Evolutionary conservation across 345 rosid genomes (phyloP).

Genomic region (Geranium brycei): DNA sequence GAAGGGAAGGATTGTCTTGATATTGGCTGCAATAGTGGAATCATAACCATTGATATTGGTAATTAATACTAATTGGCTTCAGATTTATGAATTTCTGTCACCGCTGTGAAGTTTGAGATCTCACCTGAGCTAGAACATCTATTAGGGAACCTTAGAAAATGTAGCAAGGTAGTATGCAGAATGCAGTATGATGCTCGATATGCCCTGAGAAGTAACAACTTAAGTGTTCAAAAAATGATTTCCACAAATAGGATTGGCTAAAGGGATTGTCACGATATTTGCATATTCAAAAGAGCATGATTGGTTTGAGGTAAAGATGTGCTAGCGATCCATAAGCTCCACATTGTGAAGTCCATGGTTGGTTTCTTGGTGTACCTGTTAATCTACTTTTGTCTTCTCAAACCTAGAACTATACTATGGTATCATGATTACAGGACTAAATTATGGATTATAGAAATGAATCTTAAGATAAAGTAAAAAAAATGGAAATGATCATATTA

Average conservation of each 20-base stretch:
- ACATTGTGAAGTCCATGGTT: not conserved
- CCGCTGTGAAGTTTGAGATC: not conserved
- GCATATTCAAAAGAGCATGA: not conserved
- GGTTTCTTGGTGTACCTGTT: not conserved
- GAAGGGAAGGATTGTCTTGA: constrained; percentile 70
- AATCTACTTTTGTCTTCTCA: too few relatives aligned
- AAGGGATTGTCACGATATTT: not conserved
- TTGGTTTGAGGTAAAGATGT: not conserved
- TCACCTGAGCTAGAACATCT: not conserved
- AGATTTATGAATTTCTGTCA: not conserved
- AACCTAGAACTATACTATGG: too few relatives aligned
- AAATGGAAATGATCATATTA: not conserved
- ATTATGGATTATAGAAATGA: not conserved
- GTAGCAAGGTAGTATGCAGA: not conserved
- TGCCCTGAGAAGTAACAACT: too few relatives aligned
- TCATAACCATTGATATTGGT: constrained; percentile 75
- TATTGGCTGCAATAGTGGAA: constrained; percentile 83
- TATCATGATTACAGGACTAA: too few relatives aligned
- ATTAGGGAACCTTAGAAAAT: not conserved
- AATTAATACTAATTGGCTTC: not conserved
- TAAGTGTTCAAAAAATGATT: too few relatives aligned
- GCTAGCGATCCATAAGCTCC: not conserved
- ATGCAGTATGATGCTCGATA: too few relatives aligned
- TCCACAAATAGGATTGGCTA: not conserved
- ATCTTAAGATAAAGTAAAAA: not conserved